These are phyloP conservation scores for Fagopyrum esculentum DNA, from an alignment of 148 eudicot species.

Conservation along the genomic window DNA sequence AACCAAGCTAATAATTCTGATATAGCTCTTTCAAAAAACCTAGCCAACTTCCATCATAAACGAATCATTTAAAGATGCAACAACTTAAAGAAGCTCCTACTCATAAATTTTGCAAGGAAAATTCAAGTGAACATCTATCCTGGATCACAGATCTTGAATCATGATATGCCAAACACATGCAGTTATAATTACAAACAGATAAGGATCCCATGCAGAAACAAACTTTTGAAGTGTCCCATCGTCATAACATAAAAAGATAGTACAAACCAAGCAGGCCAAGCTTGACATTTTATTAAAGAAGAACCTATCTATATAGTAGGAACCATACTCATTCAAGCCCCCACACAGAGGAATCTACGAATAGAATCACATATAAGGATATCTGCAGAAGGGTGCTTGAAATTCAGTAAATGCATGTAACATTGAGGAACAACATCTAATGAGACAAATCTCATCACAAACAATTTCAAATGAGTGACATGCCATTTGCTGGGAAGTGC, in stretches of 20 bases:
- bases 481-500: not conserved
- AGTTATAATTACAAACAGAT: not conserved
- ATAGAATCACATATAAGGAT: not conserved
- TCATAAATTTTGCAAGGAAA: not conserved
- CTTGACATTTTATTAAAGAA: not conserved
- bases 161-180: not conserved
- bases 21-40: not conserved
- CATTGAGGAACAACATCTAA: too few relatives aligned
- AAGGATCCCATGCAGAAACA: not conserved
- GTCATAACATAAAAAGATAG: not conserved
- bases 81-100: not conserved
- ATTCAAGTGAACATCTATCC: not conserved
- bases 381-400: too few relatives aligned
- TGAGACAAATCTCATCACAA: too few relatives aligned
- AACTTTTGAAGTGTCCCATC: not conserved
- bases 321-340: not conserved
- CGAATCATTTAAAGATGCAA: not conserved
- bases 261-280: not conserved
- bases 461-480: not conserved
- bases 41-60: not conserved
- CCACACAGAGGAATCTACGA: not conserved
- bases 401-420: too few relatives aligned
- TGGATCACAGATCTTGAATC: not conserved
- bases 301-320: not conserved
- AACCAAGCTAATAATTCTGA: not conserved